Evolutionary conservation across 495 filamentous ascomycete genomes (phyloP).

Genomic region (Daldinia grandis): DNA sequence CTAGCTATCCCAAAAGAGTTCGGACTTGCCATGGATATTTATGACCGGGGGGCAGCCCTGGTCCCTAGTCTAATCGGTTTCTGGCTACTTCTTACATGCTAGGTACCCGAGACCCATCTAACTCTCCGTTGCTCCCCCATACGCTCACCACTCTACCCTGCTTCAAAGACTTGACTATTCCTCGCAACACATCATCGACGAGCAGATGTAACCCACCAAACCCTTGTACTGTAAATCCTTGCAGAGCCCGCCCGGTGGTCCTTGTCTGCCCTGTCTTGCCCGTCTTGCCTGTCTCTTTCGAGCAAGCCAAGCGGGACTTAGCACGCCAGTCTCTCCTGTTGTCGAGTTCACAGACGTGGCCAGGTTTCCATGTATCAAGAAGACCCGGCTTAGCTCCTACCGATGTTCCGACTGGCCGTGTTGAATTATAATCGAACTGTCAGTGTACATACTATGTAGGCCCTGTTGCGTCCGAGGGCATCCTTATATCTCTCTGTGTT

Average conservation of each 20-base stretch:
- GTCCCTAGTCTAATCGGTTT: constrained; percentile 43
- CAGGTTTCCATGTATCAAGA: constrained; percentile 57
- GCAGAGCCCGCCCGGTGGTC: constrained; percentile 47
- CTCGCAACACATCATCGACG: constrained; percentile 54
- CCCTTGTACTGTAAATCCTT: constrained; percentile 49
- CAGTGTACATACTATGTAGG: constrained; percentile 40
- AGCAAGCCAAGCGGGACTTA: constrained; percentile 56
- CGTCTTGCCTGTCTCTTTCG: constrained; percentile 42
- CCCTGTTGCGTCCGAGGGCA: constrained; percentile 48
- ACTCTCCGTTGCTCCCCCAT: constrained; percentile 46
- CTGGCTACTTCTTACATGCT: constrained; percentile 44
- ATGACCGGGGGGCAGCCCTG: constrained; percentile 44
- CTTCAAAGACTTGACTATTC: constrained; percentile 38
- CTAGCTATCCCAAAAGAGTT: constrained; percentile 45
- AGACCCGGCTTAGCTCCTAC: constrained; percentile 62
- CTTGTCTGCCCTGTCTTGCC: constrained; percentile 46
- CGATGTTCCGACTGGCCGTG: constrained; percentile 59
- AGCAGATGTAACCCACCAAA: constrained; percentile 56
- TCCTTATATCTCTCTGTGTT: constrained; percentile 60
- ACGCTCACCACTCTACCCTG: constrained; percentile 40
- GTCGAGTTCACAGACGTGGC: constrained; percentile 55
- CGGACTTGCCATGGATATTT: constrained; percentile 38
- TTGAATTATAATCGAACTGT: constrained; percentile 49
- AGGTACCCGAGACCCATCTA: constrained; percentile 44
- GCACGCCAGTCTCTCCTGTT: constrained; percentile 54